These are phyloP conservation scores for Epichloe sp. DNA, from an alignment of 2,329 filamentous ascomycete species.

Conservation along the genomic window DNA sequence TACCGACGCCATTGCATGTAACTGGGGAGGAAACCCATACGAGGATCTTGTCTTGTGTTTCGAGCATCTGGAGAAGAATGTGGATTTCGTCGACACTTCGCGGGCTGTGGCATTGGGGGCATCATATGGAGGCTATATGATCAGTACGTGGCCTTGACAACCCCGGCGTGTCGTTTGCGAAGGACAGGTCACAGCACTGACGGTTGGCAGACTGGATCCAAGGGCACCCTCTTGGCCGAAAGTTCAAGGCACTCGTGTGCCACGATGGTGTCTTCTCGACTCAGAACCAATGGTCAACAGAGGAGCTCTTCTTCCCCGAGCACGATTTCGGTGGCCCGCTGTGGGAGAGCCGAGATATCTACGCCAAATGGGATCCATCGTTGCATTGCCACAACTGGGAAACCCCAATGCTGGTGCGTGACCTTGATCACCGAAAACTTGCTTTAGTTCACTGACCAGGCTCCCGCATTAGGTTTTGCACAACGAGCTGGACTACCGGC, in stretches of 20 bases:
- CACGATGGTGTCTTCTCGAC: conserved; percentile 79
- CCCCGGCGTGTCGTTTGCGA: too few species aligned
- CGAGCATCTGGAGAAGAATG: conserved; percentile 54
- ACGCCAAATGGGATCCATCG: conserved; percentile 59
- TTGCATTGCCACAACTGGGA: conserved; percentile 56
- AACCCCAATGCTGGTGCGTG: conserved; percentile 64
- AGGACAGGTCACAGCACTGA: conserved; percentile 10
- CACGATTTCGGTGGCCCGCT: conserved; percentile 53
- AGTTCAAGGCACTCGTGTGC: conserved; percentile 78
- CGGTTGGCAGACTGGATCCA: conserved; percentile 64
- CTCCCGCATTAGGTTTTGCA: conserved; percentile 51
- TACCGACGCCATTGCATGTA: conserved; percentile 59
- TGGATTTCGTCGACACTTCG: conserved; percentile 55
- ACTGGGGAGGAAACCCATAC: conserved; percentile 82
- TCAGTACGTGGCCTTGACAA: conserved; percentile 34
- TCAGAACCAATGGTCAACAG: conserved; percentile 48
- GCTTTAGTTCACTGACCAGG: neutral
- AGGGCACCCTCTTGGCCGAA: conserved; percentile 66
- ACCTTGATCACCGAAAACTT: too few species aligned
- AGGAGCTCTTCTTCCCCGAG: conserved; percentile 58
- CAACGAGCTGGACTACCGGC: conserved; percentile 76
- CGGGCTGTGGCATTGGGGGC: conserved; percentile 63
- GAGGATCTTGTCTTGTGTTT: conserved; percentile 68
- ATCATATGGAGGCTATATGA: conserved; percentile 65
- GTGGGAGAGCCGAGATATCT: conserved; percentile 48